Conservation (phyloP, 345 rosid genomes). For the Salix udensis region DNA sequence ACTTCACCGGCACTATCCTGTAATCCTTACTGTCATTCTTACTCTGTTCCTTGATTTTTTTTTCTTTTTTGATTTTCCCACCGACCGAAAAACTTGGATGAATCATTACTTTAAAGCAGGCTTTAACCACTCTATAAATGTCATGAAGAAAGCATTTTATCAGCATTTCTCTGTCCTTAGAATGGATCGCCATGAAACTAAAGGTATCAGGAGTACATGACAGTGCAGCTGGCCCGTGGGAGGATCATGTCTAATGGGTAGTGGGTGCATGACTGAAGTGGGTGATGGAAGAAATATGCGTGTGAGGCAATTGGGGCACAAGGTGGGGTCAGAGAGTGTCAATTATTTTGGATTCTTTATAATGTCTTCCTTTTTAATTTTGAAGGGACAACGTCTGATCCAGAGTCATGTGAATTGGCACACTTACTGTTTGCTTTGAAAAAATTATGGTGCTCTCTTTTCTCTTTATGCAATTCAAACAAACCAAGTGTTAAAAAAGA, state of each 20-base stretch:
- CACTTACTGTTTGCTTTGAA: conserved; percentile 9
- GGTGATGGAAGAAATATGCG: background rate
- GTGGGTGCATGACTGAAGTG: background rate
- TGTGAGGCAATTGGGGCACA: background rate
- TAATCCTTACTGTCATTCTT: background rate
- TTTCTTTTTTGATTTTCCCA: background rate
- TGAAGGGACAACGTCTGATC: conserved; percentile 14
- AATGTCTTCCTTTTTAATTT: conserved; percentile 22
- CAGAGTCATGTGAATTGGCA: conserved; percentile 20
- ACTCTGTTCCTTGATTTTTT: too few species aligned
- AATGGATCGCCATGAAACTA: background rate
- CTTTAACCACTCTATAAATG: background rate
- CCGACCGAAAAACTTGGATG: background rate
- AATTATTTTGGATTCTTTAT: conserved; percentile 32
- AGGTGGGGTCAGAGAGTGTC: conserved; percentile 31
- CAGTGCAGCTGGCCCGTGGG: conserved; percentile 5
- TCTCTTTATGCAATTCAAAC: conserved; percentile 13
- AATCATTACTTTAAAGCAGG: background rate
- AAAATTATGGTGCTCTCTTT: background rate
- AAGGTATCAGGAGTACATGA: conserved; percentile 4
- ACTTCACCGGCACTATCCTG: background rate
- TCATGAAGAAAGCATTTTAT: background rate
- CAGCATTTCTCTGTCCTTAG: background rate
- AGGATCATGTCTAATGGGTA: conserved; percentile 1
- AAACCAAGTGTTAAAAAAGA: conserved; percentile 17